phyloP scores from a whole-genome alignment of 371 early-diverging fungal genomes.

The Chytridium lagenaria region DNA sequence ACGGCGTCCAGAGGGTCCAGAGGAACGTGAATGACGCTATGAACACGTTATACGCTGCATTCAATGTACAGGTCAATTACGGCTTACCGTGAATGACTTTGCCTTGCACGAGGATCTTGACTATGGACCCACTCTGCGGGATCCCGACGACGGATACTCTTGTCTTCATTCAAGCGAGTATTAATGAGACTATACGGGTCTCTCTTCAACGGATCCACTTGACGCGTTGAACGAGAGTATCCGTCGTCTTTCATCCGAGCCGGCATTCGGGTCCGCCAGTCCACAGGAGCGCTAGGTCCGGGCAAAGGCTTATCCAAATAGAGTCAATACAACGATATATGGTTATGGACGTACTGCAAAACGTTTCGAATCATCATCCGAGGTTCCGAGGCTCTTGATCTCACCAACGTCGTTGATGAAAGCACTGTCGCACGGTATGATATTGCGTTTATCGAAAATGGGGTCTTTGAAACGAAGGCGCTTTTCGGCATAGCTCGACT shows the following conservation, averaged over 20 bases:
- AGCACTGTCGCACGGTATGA: constrained; percentile 39
- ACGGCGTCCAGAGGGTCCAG: constrained; percentile 26
- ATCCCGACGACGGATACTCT: constrained; percentile 24
- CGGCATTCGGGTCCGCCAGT: constrained; percentile 23
- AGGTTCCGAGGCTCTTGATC: constrained; percentile 33
- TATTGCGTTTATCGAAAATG: constrained; percentile 29
- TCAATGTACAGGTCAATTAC: neutral
- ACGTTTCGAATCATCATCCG: neutral
- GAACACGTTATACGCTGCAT: no score
- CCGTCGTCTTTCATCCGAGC: constrained; percentile 42
- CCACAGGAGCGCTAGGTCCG: neutral
- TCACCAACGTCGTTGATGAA: constrained; percentile 42
- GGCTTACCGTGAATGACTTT: constrained; percentile 37
- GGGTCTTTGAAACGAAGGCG: constrained; percentile 35
- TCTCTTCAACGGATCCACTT: constrained; percentile 33
- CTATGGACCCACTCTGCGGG: constrained; percentile 41
- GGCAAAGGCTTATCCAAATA: no score
- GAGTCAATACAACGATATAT: neutral
- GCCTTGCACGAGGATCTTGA: constrained; percentile 17
- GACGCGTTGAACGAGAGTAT: constrained; percentile 43
- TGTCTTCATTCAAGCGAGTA: neutral
- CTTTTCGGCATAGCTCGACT: constrained; percentile 37
- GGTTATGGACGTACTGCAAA: neutral
- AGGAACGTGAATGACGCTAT: constrained; percentile 33
- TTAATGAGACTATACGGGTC: constrained; percentile 10